phyloP scores from a whole-genome alignment of 139 green algal species.

The Picochlorum sp. region DNA sequence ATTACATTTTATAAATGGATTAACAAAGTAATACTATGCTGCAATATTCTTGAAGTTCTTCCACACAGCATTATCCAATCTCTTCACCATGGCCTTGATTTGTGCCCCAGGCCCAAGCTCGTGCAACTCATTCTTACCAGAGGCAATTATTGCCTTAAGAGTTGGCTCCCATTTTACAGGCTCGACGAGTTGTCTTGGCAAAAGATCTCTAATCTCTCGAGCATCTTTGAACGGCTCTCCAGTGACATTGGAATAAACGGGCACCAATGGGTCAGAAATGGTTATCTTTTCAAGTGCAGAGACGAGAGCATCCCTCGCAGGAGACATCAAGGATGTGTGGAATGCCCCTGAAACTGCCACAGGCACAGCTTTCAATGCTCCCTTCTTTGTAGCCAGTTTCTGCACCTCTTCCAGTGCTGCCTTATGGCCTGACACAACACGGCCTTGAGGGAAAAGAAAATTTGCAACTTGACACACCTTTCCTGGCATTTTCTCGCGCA shows the following conservation, averaged over 20 bases:
- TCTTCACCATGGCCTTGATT: slow-evolving; percentile 91
- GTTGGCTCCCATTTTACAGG: slow-evolving; percentile 63
- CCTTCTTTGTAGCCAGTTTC: slow-evolving; percentile 37
- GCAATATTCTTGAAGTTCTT: slow-evolving; percentile 56
- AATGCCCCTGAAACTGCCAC: slow-evolving; percentile 83
- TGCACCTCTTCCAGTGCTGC: slow-evolving; percentile 48
- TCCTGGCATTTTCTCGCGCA: slow-evolving; percentile 10
- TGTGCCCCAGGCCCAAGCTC: slow-evolving; percentile 83
- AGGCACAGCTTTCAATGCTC: slow-evolving; percentile 65
- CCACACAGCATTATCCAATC: slow-evolving; percentile 55
- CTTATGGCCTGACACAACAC: slow-evolving; percentile 67
- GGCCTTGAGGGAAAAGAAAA: slow-evolving; percentile 81
- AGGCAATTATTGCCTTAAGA: slow-evolving; percentile 31
- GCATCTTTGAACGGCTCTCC: slow-evolving; percentile 47
- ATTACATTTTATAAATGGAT: not conserved
- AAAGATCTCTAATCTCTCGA: slow-evolving; percentile 39
- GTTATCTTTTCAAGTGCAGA: slow-evolving; percentile 51
- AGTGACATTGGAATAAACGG: slow-evolving; percentile 85
- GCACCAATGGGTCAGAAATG: slow-evolving; percentile 56
- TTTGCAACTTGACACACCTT: slow-evolving; percentile 76
- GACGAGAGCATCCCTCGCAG: slow-evolving; percentile 47
- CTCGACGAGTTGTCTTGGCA: slow-evolving; percentile 80
- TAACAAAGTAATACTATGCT: slow-evolving; percentile 6
- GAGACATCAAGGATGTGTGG: slow-evolving; percentile 80
- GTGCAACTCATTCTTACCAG: slow-evolving; percentile 54